These are phyloP conservation scores for sorghum (Sorghum bicolor) DNA, from an alignment of 176 grass and related monocot species.

Conservation along the genomic window DNA sequence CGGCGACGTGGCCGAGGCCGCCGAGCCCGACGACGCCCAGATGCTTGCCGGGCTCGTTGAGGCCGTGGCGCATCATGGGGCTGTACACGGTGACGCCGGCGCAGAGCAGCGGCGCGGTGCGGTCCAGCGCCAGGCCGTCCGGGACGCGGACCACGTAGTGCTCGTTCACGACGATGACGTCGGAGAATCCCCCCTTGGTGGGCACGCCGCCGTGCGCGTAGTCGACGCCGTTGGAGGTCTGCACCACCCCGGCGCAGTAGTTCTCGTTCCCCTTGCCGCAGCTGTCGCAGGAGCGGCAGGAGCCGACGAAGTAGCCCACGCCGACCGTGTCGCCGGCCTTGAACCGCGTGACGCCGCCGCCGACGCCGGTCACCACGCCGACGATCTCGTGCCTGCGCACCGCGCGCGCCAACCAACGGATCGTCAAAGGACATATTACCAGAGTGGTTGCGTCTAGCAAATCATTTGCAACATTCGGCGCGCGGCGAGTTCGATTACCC, in stretches of 20 bases:
- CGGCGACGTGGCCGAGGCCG: constrained; percentile 65
- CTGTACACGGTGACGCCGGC: constrained; percentile 63
- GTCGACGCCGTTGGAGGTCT: constrained; percentile 56
- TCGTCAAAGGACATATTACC: not conserved
- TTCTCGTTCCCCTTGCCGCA: constrained; percentile 54
- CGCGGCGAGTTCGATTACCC: constrained; percentile 41
- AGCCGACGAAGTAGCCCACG: constrained; percentile 58
- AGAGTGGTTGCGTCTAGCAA: too few relatives aligned
- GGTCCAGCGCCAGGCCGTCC: constrained; percentile 34
- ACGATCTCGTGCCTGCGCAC: constrained; percentile 50
- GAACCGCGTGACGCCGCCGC: constrained; percentile 46
- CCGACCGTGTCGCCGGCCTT: constrained; percentile 59
- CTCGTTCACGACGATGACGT: constrained; percentile 42
- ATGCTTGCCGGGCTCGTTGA: constrained; percentile 60
- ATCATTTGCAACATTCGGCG: not conserved
- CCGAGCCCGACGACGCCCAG: constrained; percentile 66
- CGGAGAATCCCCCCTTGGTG: constrained; percentile 60
- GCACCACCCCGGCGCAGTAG: constrained; percentile 49
- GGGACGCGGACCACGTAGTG: constrained; percentile 54
- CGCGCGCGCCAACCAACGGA: not conserved
- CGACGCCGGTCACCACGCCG: constrained; percentile 44
- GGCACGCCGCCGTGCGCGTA: constrained; percentile 32
- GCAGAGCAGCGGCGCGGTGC: constrained; percentile 60
- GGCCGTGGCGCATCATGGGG: constrained; percentile 58
- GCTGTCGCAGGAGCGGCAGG: constrained; percentile 59